Conservation (phyloP, 208 protist species). For the Wallacemonas sp. region DNA sequence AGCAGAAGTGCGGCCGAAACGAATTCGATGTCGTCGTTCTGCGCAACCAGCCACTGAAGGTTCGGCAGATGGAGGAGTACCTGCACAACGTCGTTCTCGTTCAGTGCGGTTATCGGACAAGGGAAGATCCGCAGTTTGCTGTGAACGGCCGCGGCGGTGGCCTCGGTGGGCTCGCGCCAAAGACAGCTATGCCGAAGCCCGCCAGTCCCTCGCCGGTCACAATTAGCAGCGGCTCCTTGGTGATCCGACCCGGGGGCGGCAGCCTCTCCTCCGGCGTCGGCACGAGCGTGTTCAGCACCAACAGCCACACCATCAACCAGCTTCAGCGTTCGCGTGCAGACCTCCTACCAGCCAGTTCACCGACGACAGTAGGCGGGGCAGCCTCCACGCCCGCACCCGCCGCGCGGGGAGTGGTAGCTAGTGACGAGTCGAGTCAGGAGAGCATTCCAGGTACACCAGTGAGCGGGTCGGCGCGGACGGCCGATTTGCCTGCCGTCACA, state of each 20-base stretch:
- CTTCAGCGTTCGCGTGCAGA: no score
- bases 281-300: slow-evolving; percentile 1
- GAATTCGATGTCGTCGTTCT: slow-evolving; percentile 67
- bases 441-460: background rate
- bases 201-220: background rate
- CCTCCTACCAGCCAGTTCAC: background rate
- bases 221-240: background rate
- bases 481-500: background rate
- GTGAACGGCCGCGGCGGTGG: background rate
- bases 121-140: slow-evolving; percentile 29
- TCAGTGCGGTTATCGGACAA: slow-evolving; percentile 59
- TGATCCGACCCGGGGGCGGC: background rate
- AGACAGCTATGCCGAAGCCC: background rate
- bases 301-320: background rate
- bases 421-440: background rate
- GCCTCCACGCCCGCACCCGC: background rate
- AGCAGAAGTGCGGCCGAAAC: slow-evolving; percentile 45
- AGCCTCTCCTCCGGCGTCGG: background rate
- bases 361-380: background rate
- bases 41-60: slow-evolving; percentile 37
- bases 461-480: background rate
- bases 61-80: slow-evolving; percentile 69
- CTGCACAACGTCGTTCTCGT: slow-evolving; percentile 65
- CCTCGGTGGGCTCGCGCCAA: background rate
- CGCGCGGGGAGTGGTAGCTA: background rate